These are phyloP conservation scores for Coemansia brasiliensis DNA, from an alignment of 192 early-diverging fungal species.

Conservation along the genomic window DNA sequence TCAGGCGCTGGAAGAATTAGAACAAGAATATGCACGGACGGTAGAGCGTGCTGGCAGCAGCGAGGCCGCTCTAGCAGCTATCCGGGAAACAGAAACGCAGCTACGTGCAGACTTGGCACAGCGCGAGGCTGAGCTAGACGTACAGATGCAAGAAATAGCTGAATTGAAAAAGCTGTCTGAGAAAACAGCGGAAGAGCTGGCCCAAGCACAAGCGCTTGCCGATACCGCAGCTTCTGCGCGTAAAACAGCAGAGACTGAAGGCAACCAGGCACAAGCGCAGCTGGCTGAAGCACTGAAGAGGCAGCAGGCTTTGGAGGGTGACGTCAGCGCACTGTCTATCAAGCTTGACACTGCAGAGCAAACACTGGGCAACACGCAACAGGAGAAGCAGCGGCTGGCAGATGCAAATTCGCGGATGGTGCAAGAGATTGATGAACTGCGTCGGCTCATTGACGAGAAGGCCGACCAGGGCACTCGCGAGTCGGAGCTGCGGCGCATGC, in stretches of 20 bases:
- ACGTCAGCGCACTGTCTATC: conserved; percentile 39
- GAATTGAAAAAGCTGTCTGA: conserved; percentile 27
- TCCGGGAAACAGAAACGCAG: conserved; percentile 18
- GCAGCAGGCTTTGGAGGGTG: conserved; percentile 30
- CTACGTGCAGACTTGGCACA: conserved; percentile 18
- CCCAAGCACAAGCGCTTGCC: conserved; percentile 22
- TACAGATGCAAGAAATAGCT: conserved; percentile 7
- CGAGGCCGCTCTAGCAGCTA: conserved; percentile 27
- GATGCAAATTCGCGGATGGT: conserved; percentile 46
- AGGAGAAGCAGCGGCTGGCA: conserved; percentile 39
- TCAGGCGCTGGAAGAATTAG: conserved; percentile 25
- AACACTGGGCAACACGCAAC: conserved; percentile 29
- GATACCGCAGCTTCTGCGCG: conserved; percentile 12
- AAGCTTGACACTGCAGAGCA: conserved; percentile 62
- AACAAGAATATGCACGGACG: conserved; percentile 25
- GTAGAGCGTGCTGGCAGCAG: conserved; percentile 23
- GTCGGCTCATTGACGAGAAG: conserved; percentile 58
- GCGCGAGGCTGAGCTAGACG: conserved; percentile 26
- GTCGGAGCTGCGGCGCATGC: conserved; percentile 59
- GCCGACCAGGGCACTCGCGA: conserved; percentile 62
- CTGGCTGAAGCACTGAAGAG: conserved; percentile 24
- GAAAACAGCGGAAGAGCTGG: conserved; percentile 12
- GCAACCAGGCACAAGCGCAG: conserved; percentile 17
- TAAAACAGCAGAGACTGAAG: conserved; percentile 5
- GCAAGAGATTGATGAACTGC: conserved; percentile 58